Evolutionary conservation across 2,329 filamentous ascomycete species (phyloP).

Genomic region (Metarhizium sp.): DNA sequence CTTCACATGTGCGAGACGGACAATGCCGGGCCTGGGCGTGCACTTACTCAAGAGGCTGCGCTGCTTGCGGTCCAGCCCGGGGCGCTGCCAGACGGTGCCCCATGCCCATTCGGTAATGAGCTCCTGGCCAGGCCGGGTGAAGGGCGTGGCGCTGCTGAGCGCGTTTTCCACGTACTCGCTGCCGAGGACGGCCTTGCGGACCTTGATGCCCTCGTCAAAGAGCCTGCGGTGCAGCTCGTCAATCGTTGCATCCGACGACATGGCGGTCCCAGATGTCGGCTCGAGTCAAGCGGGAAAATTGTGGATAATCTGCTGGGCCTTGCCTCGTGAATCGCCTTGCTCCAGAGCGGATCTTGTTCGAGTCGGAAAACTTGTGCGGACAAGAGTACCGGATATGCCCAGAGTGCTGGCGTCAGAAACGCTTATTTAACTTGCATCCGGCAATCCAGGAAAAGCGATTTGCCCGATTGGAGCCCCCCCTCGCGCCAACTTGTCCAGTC

Average conservation of each 20-base stretch:
- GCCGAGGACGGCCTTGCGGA: conserved; percentile 48
- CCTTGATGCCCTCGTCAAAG: conserved; percentile 48
- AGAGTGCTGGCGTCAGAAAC: not conserved
- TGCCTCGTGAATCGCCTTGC: no score
- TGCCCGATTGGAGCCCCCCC: not conserved
- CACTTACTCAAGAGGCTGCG: conserved; percentile 33
- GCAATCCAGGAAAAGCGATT: not conserved
- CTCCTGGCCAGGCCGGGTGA: conserved; percentile 48
- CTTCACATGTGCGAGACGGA: no score
- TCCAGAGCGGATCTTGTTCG: not conserved
- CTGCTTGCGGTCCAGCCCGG: conserved; percentile 50
- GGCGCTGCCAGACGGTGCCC: conserved; percentile 53
- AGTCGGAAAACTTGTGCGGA: not conserved
- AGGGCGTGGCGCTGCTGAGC: conserved; percentile 42
- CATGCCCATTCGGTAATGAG: conserved; percentile 51
- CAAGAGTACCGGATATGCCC: not conserved
- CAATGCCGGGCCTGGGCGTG: no score
- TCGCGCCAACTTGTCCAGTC: not conserved
- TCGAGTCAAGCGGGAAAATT: not conserved
- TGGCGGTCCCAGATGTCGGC: no score
- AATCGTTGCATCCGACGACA: not conserved
- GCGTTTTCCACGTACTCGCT: conserved; percentile 47
- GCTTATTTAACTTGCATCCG: not conserved
- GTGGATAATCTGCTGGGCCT: not conserved
- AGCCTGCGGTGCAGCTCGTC: conserved; percentile 19